phyloP scores from a whole-genome alignment of 2,329 filamentous ascomycete genomes.

The Xylaria sp. region DNA sequence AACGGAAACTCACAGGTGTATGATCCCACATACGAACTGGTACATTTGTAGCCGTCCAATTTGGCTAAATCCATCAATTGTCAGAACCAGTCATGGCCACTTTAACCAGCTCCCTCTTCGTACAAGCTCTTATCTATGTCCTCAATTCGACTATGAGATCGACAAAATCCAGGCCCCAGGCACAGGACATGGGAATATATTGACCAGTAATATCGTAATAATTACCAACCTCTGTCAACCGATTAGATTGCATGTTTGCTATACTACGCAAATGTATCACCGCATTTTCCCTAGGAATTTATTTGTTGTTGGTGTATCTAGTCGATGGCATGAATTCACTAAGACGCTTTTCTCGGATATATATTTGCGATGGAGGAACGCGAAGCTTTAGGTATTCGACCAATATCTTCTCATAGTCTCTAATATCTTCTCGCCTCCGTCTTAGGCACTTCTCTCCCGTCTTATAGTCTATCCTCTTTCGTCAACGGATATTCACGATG shows the following conservation, averaged over 20 bases:
- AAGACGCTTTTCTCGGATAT: conserved; percentile 7
- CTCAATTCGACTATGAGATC: conserved; percentile 10
- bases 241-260: conserved; percentile 15
- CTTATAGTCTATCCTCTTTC: background rate
- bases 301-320: background rate
- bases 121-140: conserved; percentile 22
- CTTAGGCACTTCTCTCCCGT: background rate
- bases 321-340: background rate
- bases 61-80: conserved; percentile 35
- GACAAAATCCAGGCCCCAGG: conserved; percentile 14
- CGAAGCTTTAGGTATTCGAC: background rate
- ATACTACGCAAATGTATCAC: conserved; percentile 5
- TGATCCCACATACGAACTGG: conserved; percentile 17
- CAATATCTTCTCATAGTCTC: background rate
- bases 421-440: background rate
- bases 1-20: conserved; percentile 19
- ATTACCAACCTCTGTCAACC: conserved; percentile 31
- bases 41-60: conserved; percentile 30
- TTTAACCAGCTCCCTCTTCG: conserved; percentile 27
- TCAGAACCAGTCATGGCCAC: conserved; percentile 18
- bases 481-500: conserved; percentile 19
- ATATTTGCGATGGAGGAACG: conserved; percentile 17
- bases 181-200: conserved; percentile 24
- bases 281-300: conserved; percentile 10
- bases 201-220: conserved; percentile 29